A percentile compares a stretch with the other conserved stretches of the same genome.
These are phyloP conservation scores for Thymus quinquecostatus DNA, from an alignment of 257 asterid genomes.

Conservation along the genomic window DNA sequence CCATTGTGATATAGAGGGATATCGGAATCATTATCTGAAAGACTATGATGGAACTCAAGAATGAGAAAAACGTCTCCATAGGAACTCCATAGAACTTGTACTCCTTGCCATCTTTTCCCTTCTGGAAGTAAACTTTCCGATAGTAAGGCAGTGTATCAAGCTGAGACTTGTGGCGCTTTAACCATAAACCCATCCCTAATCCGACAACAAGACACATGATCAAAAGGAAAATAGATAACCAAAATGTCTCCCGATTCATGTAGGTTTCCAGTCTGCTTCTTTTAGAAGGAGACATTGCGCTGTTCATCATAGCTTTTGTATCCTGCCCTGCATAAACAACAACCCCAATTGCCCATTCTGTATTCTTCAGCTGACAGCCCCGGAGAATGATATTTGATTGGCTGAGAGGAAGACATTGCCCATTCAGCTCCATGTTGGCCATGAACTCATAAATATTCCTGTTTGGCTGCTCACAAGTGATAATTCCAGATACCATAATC, in stretches of 20 bases:
- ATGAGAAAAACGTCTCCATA: slow-evolving; percentile 90
- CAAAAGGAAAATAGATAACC: slow-evolving; percentile 88
- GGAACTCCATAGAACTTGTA: slow-evolving; percentile 88
- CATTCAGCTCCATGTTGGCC: slow-evolving; percentile 85
- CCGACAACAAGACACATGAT: slow-evolving; percentile 90
- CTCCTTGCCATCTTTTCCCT: slow-evolving; percentile 57
- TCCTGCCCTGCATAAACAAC: slow-evolving; percentile 98
- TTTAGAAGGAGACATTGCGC: slow-evolving; percentile 89
- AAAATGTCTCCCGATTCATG: slow-evolving; percentile 94
- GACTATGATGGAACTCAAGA: slow-evolving; percentile 92
- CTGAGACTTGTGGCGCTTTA: slow-evolving; percentile 59
- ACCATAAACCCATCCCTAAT: slow-evolving; percentile 90
- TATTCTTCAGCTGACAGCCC: slow-evolving; percentile 98
- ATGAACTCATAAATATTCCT: slow-evolving; percentile 95
- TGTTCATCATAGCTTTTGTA: slow-evolving; percentile 96
- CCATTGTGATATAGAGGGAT: slow-evolving; percentile 98
- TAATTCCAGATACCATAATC: slow-evolving; percentile 61
- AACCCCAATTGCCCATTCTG: slow-evolving; percentile 92
- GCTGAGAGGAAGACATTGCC: slow-evolving; percentile 72
- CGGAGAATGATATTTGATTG: slow-evolving; percentile 95
- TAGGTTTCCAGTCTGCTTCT: slow-evolving; percentile 93
- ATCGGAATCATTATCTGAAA: slow-evolving; percentile 99
- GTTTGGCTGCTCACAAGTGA: slow-evolving; percentile 96
- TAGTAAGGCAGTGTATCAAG: slow-evolving; percentile 89
- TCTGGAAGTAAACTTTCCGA: slow-evolving; percentile 67